Evolutionary conservation across 192 early-diverging fungal genomes (phyloP).

Genomic region (Oehlia diaphana): DNA sequence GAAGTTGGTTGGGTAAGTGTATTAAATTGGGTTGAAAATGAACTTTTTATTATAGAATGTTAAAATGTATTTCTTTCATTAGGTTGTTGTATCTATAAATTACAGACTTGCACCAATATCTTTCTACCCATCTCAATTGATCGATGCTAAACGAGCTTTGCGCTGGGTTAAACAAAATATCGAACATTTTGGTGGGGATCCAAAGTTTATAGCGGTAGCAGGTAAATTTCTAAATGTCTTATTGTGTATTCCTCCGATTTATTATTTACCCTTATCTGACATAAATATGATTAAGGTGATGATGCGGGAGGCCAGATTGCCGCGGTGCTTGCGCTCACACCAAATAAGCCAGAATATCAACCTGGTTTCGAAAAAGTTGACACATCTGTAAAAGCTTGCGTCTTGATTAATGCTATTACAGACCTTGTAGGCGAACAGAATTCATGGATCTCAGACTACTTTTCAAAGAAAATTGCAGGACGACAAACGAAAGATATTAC

Average conservation of each 20-base stretch:
- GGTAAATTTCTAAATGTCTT: slow-evolving; percentile 34
- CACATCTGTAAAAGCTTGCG: slow-evolving; percentile 57
- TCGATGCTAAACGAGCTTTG: slow-evolving; percentile 68
- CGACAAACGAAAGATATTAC: not conserved
- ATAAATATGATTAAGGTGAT: slow-evolving; percentile 31
- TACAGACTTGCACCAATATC: slow-evolving; percentile 51
- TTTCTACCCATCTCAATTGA: slow-evolving; percentile 57
- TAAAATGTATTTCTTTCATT: slow-evolving; percentile 31
- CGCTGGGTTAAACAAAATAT: slow-evolving; percentile 67
- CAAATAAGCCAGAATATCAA: slow-evolving; percentile 46
- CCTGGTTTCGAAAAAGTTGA: slow-evolving; percentile 61
- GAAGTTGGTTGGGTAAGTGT: slow-evolving; percentile 24
- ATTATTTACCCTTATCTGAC: not conserved
- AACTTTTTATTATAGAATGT: not conserved
- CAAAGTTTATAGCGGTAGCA: slow-evolving; percentile 58
- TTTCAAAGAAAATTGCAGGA: slow-evolving; percentile 43
- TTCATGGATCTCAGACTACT: slow-evolving; percentile 43
- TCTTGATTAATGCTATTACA: slow-evolving; percentile 48
- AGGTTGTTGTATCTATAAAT: slow-evolving; percentile 63
- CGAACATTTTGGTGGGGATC: slow-evolving; percentile 63
- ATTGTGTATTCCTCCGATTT: not conserved
- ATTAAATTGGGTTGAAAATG: not conserved
- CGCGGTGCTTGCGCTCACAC: slow-evolving; percentile 51
- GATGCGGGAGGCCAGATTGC: slow-evolving; percentile 61
- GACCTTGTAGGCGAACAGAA: slow-evolving; percentile 49